A percentile compares a stretch with the other conserved stretches of the same genome.
Evolutionary conservation across 2,329 filamentous ascomycete genomes (phyloP).

Genomic region (Venturia carpophila): DNA sequence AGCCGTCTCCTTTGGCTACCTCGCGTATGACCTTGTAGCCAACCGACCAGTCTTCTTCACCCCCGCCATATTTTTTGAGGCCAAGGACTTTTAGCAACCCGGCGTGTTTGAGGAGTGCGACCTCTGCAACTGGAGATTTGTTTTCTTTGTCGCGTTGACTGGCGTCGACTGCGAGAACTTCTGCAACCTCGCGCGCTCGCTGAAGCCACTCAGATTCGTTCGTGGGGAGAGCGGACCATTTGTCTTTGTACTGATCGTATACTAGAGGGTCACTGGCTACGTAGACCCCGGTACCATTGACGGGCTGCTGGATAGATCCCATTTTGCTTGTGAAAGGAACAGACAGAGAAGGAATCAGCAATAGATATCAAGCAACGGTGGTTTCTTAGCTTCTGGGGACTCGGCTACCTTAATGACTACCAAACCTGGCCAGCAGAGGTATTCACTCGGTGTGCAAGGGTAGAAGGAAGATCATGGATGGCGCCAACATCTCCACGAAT

Average conservation of each 20-base stretch:
- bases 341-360: background rate
- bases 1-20: constrained; percentile 57
- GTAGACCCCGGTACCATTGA: background rate
- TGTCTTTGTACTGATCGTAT: constrained; percentile 35
- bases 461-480: background rate
- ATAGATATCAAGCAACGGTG: too few relatives aligned
- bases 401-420: background rate
- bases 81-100: constrained; percentile 46
- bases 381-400: background rate
- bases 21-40: constrained; percentile 54
- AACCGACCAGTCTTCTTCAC: constrained; percentile 46
- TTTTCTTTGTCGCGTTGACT: constrained; percentile 43
- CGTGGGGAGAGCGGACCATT: constrained; percentile 33
- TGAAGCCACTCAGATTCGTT: constrained; percentile 39
- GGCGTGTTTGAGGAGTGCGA: constrained; percentile 45
- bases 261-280: constrained; percentile 30
- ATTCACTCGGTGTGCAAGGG: background rate
- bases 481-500: background rate
- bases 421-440: background rate
- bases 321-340: background rate
- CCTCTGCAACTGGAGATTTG: constrained; percentile 45
- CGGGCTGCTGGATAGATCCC: background rate
- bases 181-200: constrained; percentile 42
- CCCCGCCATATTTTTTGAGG: constrained; percentile 44
- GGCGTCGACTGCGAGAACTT: constrained; percentile 44